These are phyloP conservation scores for Adansonia madagascariensis DNA, from an alignment of 441 rosid species.

Conservation along the genomic window DNA sequence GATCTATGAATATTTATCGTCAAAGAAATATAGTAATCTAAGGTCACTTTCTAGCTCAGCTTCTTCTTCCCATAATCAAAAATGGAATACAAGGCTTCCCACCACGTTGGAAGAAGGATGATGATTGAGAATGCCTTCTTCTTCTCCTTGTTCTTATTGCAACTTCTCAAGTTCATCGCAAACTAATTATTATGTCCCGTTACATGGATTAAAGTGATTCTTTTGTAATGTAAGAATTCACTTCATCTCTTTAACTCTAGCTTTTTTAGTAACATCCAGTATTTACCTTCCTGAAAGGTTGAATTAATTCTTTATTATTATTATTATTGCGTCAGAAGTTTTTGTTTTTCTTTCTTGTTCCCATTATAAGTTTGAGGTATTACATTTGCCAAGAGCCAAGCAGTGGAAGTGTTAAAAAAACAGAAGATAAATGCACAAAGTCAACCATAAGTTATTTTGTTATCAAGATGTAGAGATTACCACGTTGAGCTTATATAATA, in stretches of 20 bases:
- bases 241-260: no score
- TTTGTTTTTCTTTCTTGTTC: not conserved
- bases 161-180: not conserved
- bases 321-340: not conserved
- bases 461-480: no score
- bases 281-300: not conserved
- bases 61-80: conserved; percentile 22
- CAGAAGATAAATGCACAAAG: not conserved
- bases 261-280: not conserved
- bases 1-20: no score
- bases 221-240: not conserved
- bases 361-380: not conserved
- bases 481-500: no score
- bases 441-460: no score
- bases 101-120: not conserved
- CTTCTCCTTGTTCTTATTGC: not conserved
- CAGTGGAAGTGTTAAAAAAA: not conserved
- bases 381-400: not conserved
- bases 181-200: not conserved
- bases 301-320: not conserved
- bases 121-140: not conserved
- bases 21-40: no score
- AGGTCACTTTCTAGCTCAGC: conserved; percentile 20
- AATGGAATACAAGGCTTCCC: not conserved
- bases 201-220: not conserved